Evolutionary conservation across 2,329 filamentous ascomycete species (phyloP).

Genomic region (Macrophomina pseudophaseolina): DNA sequence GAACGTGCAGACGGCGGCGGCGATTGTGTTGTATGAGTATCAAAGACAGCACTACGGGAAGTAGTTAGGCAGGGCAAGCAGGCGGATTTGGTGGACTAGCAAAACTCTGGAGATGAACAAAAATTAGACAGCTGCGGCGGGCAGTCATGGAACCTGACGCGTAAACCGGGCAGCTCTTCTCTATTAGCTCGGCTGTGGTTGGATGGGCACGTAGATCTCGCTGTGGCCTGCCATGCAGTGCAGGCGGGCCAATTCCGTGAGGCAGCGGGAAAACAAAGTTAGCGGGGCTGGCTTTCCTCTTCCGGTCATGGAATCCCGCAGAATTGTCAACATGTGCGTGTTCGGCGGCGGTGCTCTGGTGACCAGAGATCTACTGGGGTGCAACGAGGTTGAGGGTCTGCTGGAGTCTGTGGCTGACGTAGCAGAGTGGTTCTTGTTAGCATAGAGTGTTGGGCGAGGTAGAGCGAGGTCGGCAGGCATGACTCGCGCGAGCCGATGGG

Average conservation of each 20-base stretch:
- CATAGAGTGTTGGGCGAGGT: background rate
- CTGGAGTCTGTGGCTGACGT: background rate
- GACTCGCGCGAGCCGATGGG: conserved; percentile 10
- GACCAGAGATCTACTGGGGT: background rate
- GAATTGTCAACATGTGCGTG: no score
- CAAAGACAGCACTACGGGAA: conserved; percentile 44
- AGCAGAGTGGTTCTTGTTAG: background rate
- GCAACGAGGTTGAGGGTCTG: background rate
- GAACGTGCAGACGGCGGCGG: conserved; percentile 61
- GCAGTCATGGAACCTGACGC: no score
- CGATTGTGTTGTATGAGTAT: conserved; percentile 58
- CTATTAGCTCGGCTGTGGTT: background rate
- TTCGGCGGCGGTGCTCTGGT: no score
- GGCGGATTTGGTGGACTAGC: background rate
- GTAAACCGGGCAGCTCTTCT: background rate
- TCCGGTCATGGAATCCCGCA: background rate
- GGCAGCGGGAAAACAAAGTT: background rate
- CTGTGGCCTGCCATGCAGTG: conserved; percentile 8
- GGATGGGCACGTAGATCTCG: background rate
- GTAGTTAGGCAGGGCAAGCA: background rate
- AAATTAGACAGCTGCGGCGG: background rate
- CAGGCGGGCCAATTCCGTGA: conserved; percentile 5
- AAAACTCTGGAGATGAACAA: no score
- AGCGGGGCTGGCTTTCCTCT: background rate
- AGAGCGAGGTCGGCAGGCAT: conserved; percentile 1